Evolutionary conservation across 176 grass and related monocot genomes (phyloP), one percentile per base, ranked within the genome.

Genomic region (Hyparrhenia diplandra): DNA sequence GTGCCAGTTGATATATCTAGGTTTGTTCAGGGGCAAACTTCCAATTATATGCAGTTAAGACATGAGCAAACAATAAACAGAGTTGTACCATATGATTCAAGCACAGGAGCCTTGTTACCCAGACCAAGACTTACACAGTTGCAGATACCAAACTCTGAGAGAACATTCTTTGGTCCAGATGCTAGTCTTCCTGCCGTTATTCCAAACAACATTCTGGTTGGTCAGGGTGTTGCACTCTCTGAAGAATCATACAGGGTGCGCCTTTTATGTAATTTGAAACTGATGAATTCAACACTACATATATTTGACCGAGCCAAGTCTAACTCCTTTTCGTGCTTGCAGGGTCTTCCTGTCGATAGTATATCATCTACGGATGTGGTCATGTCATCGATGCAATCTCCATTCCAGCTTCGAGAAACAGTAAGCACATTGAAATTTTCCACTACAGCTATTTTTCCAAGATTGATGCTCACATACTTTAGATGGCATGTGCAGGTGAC

Each of bases 161-260:
- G 9, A 82, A n/a, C 67, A 67, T 13, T 73, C 74, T 67, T 86
- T 51, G 39, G 47, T 49, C 29, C 9, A 86, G 35, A 73, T 63
- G 31, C 20, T 75, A 27, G 11, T 45, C 43, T 40, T 32, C 3
- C 69, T 47, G 37, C 49, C 41, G 10, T 28, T 75, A 60, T 71
- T 78, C 83, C 76, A 78, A 18, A n/a, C 25, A 66, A 67, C 66
- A 82, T 67, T 51, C 61, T 67, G 66, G 57, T 20, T 41, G 73
- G 37, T 65, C 87, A 72, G 35, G 4, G 27, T 72, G 57, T 46
- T 31, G 70, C 32, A 13, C 69, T 60, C 18, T 75, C 76, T 64
- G 81, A 84, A 75, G 63, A 79, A 74, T 32, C 31, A 28, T 73
- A 61, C 47, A 78, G 7, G 40, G 88, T 90, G 82, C 74, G 79